Percentiles rank a stretch among this genome's conserved stretches.
These are phyloP conservation scores for Phoma sp. DNA, from an alignment of 2,329 filamentous ascomycete species.

Conservation along the genomic window DNA sequence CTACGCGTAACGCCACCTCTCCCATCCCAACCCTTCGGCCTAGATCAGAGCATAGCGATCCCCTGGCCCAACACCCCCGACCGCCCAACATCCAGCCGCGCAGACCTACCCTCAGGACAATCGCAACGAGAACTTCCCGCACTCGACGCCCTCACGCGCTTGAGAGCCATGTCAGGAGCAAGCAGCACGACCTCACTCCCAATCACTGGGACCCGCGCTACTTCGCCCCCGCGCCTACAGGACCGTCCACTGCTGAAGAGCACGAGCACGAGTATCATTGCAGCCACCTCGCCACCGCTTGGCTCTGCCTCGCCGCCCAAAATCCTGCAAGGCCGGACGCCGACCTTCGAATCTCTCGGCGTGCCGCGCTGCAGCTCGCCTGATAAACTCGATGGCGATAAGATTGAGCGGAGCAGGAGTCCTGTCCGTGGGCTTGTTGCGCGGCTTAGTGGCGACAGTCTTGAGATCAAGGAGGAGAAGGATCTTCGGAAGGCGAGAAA, in stretches of 20 bases:
- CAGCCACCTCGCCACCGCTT: background rate
- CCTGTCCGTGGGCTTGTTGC: conserved; percentile 16
- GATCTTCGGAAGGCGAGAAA: conserved; percentile 29
- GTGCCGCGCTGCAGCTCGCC: conserved; percentile 6
- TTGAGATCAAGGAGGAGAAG: conserved; percentile 13
- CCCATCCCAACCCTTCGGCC: conserved; percentile 8
- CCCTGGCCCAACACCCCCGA: conserved; percentile 22
- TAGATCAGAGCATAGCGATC: conserved; percentile 14
- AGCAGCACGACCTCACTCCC: conserved; percentile 34
- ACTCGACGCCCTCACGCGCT: conserved; percentile 3
- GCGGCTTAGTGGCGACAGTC: conserved; percentile 22
- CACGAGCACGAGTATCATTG: background rate
- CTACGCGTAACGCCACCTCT: conserved; percentile 10
- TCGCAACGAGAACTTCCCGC: background rate
- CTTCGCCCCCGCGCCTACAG: conserved; percentile 7
- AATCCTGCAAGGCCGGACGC: background rate
- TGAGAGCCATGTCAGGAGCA: conserved; percentile 15
- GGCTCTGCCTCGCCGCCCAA: background rate
- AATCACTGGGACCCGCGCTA: conserved; percentile 24
- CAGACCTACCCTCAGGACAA: background rate
- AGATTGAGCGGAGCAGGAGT: conserved; percentile 3
- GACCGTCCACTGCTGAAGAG: conserved; percentile 8
- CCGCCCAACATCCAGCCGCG: conserved; percentile 11
- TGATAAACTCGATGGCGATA: background rate
- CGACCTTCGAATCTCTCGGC: conserved; percentile 12